A percentile compares a stretch with the other conserved stretches of the same genome.
These are phyloP conservation scores for Plenodomus biglobosus DNA, from an alignment of 2,329 filamentous ascomycete species.

Conservation along the genomic window DNA sequence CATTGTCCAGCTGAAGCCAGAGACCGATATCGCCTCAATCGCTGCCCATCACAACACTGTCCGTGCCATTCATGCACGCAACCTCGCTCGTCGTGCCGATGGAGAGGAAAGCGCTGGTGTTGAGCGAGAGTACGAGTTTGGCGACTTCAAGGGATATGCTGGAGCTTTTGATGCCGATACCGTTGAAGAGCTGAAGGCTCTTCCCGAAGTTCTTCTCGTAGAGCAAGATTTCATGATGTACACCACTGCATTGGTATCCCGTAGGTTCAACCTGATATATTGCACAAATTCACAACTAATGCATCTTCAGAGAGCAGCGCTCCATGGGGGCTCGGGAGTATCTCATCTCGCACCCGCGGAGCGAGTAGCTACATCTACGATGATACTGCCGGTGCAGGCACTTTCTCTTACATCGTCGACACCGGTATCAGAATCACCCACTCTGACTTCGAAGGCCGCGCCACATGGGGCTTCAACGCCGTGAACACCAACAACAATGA, in stretches of 20 bases:
- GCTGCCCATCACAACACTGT: slow-evolving; percentile 30
- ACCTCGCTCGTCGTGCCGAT: slow-evolving; percentile 23
- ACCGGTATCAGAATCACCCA: slow-evolving; percentile 63
- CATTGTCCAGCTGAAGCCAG: slow-evolving; percentile 48
- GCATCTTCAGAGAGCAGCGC: slow-evolving; percentile 13
- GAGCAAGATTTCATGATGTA: slow-evolving; percentile 34
- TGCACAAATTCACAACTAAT: slow-evolving; percentile 2
- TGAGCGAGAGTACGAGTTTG: slow-evolving; percentile 35
- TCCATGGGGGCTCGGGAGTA: slow-evolving; percentile 34
- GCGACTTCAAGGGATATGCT: slow-evolving; percentile 36
- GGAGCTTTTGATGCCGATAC: slow-evolving; percentile 36
- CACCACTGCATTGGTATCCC: slow-evolving; percentile 21
- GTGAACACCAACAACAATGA: slow-evolving; percentile 20
- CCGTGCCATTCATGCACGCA: slow-evolving; percentile 34
- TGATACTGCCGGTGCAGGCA: slow-evolving; percentile 24
- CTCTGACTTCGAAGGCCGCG: slow-evolving; percentile 37
- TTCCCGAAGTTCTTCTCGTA: slow-evolving; percentile 33
- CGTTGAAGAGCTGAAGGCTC: slow-evolving; percentile 29
- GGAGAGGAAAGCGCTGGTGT: slow-evolving; percentile 17
- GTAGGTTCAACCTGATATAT: slow-evolving; percentile 8
- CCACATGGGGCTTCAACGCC: slow-evolving; percentile 33
- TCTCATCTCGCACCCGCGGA: slow-evolving; percentile 27
- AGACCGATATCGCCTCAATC: slow-evolving; percentile 27
- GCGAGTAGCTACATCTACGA: slow-evolving; percentile 34
- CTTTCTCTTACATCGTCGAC: slow-evolving; percentile 60